Conservation (phyloP, 1,284 basidiomycete species). For the Chondrostereum purpureum region DNA sequence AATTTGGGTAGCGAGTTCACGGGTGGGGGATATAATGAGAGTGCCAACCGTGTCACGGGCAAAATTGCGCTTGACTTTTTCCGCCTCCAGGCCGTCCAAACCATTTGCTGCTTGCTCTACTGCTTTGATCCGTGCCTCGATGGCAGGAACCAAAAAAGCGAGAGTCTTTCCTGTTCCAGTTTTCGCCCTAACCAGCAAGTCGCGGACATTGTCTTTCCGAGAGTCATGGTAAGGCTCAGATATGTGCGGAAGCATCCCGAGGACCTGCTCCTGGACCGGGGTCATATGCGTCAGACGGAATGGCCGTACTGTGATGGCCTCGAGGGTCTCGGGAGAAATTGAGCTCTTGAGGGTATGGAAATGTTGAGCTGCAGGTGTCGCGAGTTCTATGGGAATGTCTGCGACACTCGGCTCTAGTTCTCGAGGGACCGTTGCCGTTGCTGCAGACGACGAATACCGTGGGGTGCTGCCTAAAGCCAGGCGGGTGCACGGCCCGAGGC, state of each 20-base stretch:
- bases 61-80: constrained; percentile 32
- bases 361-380: neutral
- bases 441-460: neutral
- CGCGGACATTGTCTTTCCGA: constrained; percentile 33
- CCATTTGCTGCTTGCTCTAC: constrained; percentile 36
- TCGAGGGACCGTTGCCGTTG: neutral
- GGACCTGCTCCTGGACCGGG: constrained; percentile 78
- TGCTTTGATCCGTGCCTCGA: constrained; percentile 65
- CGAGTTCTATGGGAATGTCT: neutral
- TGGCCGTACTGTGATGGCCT: constrained; percentile 61
- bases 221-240: constrained; percentile 36
- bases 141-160: constrained; percentile 84
- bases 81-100: constrained; percentile 31
- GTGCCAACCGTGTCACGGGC: constrained; percentile 56
- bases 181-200: constrained; percentile 80
- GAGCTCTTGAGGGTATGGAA: constrained; percentile 21
- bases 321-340: constrained; percentile 38
- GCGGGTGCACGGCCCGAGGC: neutral
- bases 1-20: constrained; percentile 93
- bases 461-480: neutral
- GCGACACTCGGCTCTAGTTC: neutral
- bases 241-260: constrained; percentile 59
- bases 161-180: constrained; percentile 94
- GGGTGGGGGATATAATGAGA: constrained; percentile 88
- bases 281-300: constrained; percentile 78